Conservation (phyloP, 2,329 filamentous ascomycete species). For the Bipolaris zeicola region DNA sequence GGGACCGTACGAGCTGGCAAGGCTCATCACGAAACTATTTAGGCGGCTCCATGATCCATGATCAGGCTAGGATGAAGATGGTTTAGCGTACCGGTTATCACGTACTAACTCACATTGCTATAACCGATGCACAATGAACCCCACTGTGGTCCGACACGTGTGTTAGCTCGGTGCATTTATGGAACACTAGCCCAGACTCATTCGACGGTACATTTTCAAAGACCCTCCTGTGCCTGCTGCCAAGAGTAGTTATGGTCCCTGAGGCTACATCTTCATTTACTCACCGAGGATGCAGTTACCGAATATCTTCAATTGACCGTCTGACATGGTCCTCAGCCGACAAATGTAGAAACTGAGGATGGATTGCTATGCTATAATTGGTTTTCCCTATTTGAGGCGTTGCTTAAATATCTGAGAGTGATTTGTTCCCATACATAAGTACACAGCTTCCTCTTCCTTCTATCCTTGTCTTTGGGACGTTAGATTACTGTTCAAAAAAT, state of each 20-base stretch:
- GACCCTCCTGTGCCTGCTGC: not conserved
- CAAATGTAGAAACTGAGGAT: not conserved
- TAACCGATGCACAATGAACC: not conserved
- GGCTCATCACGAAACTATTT: too few species aligned
- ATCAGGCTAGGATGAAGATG: not conserved
- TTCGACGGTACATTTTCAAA: conserved; percentile 1
- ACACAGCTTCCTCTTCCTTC: too few species aligned
- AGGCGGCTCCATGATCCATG: not conserved
- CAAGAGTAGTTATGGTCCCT: not conserved
- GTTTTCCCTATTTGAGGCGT: not conserved
- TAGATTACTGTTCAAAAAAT: not conserved
- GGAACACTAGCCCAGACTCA: conserved; percentile 1
- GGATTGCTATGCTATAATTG: not conserved
- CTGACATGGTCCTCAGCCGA: not conserved
- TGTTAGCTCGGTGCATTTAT: conserved; percentile 5
- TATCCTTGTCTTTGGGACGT: too few species aligned
- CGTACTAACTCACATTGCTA: not conserved
- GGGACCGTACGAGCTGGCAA: too few species aligned
- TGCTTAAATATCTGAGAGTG: not conserved
- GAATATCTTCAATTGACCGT: not conserved
- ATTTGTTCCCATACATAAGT: not conserved
- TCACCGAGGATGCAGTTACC: not conserved
- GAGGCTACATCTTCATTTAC: conserved; percentile 1
- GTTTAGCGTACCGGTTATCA: not conserved
- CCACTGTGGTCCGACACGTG: not conserved